Percentiles rank a stretch among this genome's conserved stretches.
Evolutionary conservation across 1,284 basidiomycete genomes (phyloP).

Genomic region (Tilletia setariae): DNA sequence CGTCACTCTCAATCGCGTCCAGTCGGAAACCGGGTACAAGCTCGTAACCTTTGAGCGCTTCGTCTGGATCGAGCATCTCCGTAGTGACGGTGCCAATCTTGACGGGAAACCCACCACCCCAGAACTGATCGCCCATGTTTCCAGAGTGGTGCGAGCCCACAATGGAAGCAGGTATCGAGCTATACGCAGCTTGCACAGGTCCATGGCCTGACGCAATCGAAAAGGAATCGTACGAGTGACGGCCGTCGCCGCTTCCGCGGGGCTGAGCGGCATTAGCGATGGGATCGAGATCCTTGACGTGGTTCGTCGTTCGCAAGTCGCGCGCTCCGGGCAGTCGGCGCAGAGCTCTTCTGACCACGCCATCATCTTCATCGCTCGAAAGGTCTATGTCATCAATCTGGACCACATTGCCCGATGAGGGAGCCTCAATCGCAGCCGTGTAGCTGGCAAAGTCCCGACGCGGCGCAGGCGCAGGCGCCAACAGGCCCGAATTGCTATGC

Average conservation of each 20-base stretch:
- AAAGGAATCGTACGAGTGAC: slow-evolving; percentile 35
- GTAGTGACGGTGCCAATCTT: slow-evolving; percentile 38
- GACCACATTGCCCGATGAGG: slow-evolving; percentile 31
- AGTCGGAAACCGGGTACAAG: slow-evolving; percentile 47
- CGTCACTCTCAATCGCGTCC: slow-evolving; percentile 36
- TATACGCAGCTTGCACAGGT: slow-evolving; percentile 7
- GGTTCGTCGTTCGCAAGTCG: slow-evolving; percentile 44
- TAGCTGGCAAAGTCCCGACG: slow-evolving; percentile 1
- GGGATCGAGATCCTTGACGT: slow-evolving; percentile 34
- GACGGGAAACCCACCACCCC: slow-evolving; percentile 17
- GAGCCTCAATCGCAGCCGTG: slow-evolving; percentile 14
- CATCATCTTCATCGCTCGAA: slow-evolving; percentile 51
- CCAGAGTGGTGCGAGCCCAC: slow-evolving; percentile 12
- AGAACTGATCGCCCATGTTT: not conserved
- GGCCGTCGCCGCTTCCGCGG: not conserved
- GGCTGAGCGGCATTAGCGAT: too few species aligned
- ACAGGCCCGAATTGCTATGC: not conserved
- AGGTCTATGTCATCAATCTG: slow-evolving; percentile 50
- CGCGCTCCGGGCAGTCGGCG: slow-evolving; percentile 44
- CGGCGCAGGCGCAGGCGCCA: not conserved
- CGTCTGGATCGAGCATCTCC: slow-evolving; percentile 47
- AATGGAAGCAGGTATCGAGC: slow-evolving; percentile 13
- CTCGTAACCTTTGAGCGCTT: slow-evolving; percentile 45
- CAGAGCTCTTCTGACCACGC: slow-evolving; percentile 41
- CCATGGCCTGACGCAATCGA: slow-evolving; percentile 15